A percentile compares a stretch with the other conserved stretches of the same genome.
Evolutionary conservation across 805 yeast species (phyloP).

Genomic region (Lipomyces japonicus): DNA sequence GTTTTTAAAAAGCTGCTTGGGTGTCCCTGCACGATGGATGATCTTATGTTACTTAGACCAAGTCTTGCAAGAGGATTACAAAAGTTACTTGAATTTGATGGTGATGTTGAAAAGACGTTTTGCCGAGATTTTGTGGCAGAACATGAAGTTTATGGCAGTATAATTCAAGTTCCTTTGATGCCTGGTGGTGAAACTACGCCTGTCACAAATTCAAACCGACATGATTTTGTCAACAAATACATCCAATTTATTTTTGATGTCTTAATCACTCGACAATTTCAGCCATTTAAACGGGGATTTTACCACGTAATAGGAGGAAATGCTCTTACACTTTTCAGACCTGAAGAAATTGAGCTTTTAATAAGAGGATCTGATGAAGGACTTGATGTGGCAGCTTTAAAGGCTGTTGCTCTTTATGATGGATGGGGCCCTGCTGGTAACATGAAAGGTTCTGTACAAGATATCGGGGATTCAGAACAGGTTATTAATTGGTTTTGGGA

Average conservation of each 20-base stretch:
- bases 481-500: constrained; percentile 87
- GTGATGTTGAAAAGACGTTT: constrained; percentile 45
- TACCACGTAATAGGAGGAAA: constrained; percentile 72
- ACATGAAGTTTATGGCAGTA: constrained; percentile 46
- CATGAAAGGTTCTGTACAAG: constrained; percentile 8
- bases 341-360: constrained; percentile 75
- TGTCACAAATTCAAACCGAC: constrained; percentile 60
- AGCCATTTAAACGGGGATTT: constrained; percentile 67
- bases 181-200: constrained; percentile 51
- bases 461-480: constrained; percentile 37
- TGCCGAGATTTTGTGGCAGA: constrained; percentile 61
- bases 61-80: constrained; percentile 52
- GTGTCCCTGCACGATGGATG: constrained; percentile 54
- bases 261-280: constrained; percentile 51
- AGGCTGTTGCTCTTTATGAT: constrained; percentile 67
- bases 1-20: constrained; percentile 70
- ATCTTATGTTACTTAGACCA: constrained; percentile 68
- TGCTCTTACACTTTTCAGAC: constrained; percentile 72
- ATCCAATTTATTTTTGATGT: constrained; percentile 57
- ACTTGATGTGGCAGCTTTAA: constrained; percentile 62
- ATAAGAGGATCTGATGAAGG: constrained; percentile 73
- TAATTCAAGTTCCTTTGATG: constrained; percentile 49
- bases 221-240: constrained; percentile 60
- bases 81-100: constrained; percentile 45
- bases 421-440: constrained; percentile 49